Evolutionary conservation across 2,329 filamentous ascomycete genomes (phyloP).

Genomic region (Achaetomium macrosporum): DNA sequence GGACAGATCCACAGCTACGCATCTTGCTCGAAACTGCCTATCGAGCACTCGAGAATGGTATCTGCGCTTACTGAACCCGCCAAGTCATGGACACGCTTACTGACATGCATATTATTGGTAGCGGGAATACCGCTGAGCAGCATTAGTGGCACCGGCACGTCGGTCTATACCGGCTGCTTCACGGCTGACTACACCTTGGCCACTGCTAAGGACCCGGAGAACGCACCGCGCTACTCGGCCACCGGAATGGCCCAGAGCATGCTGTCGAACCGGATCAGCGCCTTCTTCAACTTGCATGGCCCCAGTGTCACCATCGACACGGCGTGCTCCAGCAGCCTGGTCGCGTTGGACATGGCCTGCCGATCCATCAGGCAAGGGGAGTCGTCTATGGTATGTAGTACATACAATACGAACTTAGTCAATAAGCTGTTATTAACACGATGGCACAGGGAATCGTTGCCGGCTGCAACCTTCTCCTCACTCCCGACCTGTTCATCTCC

Average conservation of each 20-base stretch:
- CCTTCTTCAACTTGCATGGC: conserved; percentile 1
- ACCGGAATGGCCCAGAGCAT: conserved; percentile 34
- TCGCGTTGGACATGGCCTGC: conserved; percentile 2
- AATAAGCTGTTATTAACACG: no score
- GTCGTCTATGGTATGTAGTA: not conserved
- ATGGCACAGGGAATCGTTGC: not conserved
- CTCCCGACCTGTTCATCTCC: not conserved
- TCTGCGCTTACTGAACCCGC: not conserved
- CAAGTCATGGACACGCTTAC: not conserved
- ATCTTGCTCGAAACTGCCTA: conserved; percentile 2
- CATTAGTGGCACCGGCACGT: not conserved
- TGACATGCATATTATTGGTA: not conserved
- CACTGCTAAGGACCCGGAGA: conserved; percentile 24
- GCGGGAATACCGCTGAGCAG: not conserved
- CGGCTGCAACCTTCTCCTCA: not conserved
- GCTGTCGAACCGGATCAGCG: conserved; percentile 4
- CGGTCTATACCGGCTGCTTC: conserved; percentile 27
- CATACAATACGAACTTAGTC: no score
- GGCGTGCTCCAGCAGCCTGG: conserved; percentile 2
- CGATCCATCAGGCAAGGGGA: not conserved
- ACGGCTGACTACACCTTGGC: conserved; percentile 24
- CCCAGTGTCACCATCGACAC: conserved; percentile 3
- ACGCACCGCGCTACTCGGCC: conserved; percentile 26
- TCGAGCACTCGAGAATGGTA: conserved; percentile 3
- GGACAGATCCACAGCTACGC: conserved; percentile 1